Conservation (phyloP, 2,329 filamentous ascomycete species). For the Pseudopyrenochaeta lycopersici region DNA sequence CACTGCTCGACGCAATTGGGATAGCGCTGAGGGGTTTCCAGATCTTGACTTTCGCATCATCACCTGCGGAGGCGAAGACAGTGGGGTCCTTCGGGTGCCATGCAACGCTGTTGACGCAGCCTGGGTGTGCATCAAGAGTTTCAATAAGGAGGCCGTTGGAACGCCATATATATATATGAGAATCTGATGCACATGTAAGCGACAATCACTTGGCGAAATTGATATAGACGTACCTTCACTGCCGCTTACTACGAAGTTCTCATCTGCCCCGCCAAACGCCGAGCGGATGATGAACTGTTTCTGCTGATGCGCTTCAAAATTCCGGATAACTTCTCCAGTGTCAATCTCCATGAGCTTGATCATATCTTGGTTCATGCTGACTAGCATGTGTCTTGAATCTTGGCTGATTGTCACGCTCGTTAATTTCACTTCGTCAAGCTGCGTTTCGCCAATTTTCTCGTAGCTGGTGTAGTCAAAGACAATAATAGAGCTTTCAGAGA, state of each 20-base stretch:
- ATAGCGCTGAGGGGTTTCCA: conserved; percentile 53
- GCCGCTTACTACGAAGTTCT: conserved; percentile 90
- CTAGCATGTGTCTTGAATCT: conserved; percentile 81
- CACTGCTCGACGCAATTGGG: conserved; percentile 11
- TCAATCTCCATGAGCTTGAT: conserved; percentile 82
- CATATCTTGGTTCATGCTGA: conserved; percentile 81
- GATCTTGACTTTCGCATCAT: conserved; percentile 87
- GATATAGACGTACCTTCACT: conserved; percentile 75
- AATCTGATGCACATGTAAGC: conserved; percentile 57
- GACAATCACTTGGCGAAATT: background rate
- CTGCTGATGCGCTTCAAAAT: conserved; percentile 78
- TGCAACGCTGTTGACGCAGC: conserved; percentile 83
- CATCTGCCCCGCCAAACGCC: conserved; percentile 85
- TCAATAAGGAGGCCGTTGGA: conserved; percentile 81
- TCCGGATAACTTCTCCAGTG: conserved; percentile 74
- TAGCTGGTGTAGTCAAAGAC: conserved; percentile 83
- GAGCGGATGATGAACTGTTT: conserved; percentile 82
- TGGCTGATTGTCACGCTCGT: conserved; percentile 83
- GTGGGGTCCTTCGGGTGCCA: conserved; percentile 87
- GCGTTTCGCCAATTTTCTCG: conserved; percentile 77
- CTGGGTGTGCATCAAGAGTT: conserved; percentile 76
- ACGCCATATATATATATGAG: conserved; percentile 87
- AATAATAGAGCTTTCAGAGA: conserved; percentile 75
- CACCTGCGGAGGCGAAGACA: conserved; percentile 90
- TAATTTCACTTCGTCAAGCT: conserved; percentile 72